Evolutionary conservation across 1,284 basidiomycete species (phyloP).

Genomic region (Takashimella tepidaria): DNA sequence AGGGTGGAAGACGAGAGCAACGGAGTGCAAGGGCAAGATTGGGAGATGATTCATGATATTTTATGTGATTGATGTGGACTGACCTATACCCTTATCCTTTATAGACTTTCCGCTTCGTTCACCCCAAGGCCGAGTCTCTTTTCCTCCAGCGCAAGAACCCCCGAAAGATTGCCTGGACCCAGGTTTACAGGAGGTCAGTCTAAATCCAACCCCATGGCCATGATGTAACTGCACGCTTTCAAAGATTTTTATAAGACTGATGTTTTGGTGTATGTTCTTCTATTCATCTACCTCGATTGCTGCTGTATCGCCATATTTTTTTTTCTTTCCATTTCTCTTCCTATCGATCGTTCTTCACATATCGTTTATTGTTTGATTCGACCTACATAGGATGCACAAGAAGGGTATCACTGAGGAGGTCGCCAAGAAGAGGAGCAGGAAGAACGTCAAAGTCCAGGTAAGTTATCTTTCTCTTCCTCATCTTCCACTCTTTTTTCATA

Average conservation of each 20-base stretch:
- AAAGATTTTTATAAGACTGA: too few relatives aligned
- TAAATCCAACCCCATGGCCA: not conserved
- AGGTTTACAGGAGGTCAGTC: slow-evolving; percentile 70
- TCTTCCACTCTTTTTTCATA: not conserved
- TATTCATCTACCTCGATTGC: too few relatives aligned
- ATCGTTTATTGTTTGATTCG: slow-evolving; percentile 1
- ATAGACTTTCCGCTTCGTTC: slow-evolving; percentile 87
- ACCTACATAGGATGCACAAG: slow-evolving; percentile 94
- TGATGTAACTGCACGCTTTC: not conserved
- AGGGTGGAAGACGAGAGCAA: too few relatives aligned
- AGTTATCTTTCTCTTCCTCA: slow-evolving; percentile 12
- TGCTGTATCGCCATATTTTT: too few relatives aligned
- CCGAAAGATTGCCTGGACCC: slow-evolving; percentile 98
- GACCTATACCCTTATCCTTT: too few relatives aligned
- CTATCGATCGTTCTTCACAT: not conserved
- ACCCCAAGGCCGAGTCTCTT: slow-evolving; percentile 87
- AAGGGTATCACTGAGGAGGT: slow-evolving; percentile 99
- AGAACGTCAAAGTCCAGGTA: slow-evolving; percentile 83
- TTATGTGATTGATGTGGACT: not conserved
- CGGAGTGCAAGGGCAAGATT: too few relatives aligned
- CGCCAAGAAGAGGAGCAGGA: slow-evolving; percentile 96
- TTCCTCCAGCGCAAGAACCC: slow-evolving; percentile 99
- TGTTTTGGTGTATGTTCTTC: too few relatives aligned
- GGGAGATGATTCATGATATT: too few relatives aligned
- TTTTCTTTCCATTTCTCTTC: not conserved